A percentile compares a stretch with the other conserved stretches of the same genome.
These are phyloP conservation scores for Paramecium sexaurelia DNA, from an alignment of 73 alveolate genomes.

Conservation along the genomic window DNA sequence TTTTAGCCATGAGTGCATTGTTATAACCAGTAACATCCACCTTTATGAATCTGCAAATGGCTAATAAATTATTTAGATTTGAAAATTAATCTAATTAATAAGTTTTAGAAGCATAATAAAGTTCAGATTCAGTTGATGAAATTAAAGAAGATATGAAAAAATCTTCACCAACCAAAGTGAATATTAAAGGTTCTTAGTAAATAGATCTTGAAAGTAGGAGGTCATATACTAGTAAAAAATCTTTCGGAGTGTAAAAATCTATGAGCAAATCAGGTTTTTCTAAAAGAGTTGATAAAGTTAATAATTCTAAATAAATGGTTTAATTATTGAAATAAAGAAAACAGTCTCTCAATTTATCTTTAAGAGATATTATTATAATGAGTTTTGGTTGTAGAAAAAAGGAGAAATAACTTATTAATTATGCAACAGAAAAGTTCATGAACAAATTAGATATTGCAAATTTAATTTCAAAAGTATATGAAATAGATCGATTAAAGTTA, in stretches of 20 bases:
- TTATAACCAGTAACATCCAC: neutral
- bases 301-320: neutral
- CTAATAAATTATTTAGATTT: constrained; percentile 54
- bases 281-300: neutral
- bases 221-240: neutral
- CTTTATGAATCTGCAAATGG: constrained; percentile 37
- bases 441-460: constrained; percentile 35
- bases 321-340: neutral
- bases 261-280: neutral
- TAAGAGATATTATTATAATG: neutral
- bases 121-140: neutral
- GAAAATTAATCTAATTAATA: neutral
- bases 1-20: neutral
- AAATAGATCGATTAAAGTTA: constrained; percentile 44
- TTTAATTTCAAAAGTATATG: constrained; percentile 22
- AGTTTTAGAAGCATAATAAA: neutral
- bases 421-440: constrained; percentile 38
- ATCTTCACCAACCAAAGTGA: neutral
- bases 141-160: neutral
- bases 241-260: neutral
- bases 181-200: neutral
- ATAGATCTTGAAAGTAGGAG: neutral
- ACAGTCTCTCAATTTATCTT: neutral
- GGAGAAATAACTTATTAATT: neutral
- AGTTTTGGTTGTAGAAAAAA: constrained; percentile 19